phyloP scores from a whole-genome alignment of 352 stramenopile species.

The Globisporangium nagaii region DNA sequence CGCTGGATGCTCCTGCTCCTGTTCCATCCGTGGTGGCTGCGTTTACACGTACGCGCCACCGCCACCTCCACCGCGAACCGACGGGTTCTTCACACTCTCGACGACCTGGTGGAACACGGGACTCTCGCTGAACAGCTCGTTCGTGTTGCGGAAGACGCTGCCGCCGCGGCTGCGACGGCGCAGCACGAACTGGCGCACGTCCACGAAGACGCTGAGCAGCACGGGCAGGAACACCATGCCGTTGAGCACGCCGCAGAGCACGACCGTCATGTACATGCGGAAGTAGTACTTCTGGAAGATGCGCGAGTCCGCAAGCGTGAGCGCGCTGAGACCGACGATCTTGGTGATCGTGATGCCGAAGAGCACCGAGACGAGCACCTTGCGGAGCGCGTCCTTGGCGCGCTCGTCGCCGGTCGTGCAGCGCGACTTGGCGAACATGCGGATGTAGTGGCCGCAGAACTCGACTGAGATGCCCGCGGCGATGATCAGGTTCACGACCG shows the following conservation, averaged over 20 bases:
- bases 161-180: slow-evolving; percentile 14
- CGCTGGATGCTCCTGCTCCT: no score
- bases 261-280: slow-evolving; percentile 83
- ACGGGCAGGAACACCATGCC: slow-evolving; percentile 61
- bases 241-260: slow-evolving; percentile 78
- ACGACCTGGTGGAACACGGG: slow-evolving; percentile 10
- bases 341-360: slow-evolving; percentile 88
- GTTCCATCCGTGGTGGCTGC: background rate
- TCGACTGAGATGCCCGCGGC: slow-evolving; percentile 71
- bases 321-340: slow-evolving; percentile 71
- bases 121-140: slow-evolving; percentile 15
- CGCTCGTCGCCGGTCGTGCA: slow-evolving; percentile 30
- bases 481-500: slow-evolving; percentile 76
- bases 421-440: slow-evolving; percentile 49
- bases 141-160: background rate
- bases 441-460: slow-evolving; percentile 70
- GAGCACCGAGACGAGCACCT: slow-evolving; percentile 68
- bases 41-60: background rate
- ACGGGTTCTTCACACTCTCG: background rate
- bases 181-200: slow-evolving; percentile 27
- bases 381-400: slow-evolving; percentile 37
- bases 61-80: no score
- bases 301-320: slow-evolving; percentile 76
- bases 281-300: slow-evolving; percentile 91
- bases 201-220: slow-evolving; percentile 44